Evolutionary conservation across 768 basidiomycete species (phyloP).

Genomic region (Amanita molliuscula): DNA sequence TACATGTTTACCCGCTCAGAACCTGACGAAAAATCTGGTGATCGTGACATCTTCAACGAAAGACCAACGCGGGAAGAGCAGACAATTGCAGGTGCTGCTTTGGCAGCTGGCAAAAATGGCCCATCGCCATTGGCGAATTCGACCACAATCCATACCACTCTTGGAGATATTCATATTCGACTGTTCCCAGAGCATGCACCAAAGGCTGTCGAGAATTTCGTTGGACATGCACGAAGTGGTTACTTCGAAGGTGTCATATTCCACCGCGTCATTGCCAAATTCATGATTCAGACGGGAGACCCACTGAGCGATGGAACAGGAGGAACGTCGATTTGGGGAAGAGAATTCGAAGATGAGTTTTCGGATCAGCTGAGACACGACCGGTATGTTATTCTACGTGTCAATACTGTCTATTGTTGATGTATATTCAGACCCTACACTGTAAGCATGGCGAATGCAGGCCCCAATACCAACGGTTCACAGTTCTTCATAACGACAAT

Average conservation of each 20-base stretch:
- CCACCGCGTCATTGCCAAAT: slow-evolving; percentile 97
- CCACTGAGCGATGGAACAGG: slow-evolving; percentile 94
- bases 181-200: slow-evolving; percentile 90
- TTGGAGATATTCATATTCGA: slow-evolving; percentile 86
- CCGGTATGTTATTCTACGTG: slow-evolving; percentile 38
- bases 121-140: slow-evolving; percentile 67
- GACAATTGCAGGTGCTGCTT: slow-evolving; percentile 61
- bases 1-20: slow-evolving; percentile 89
- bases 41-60: slow-evolving; percentile 98
- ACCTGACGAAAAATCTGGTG: slow-evolving; percentile 69
- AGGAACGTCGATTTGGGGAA: slow-evolving; percentile 83
- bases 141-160: slow-evolving; percentile 89
- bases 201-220: slow-evolving; percentile 96
- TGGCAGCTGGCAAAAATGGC: slow-evolving; percentile 34
- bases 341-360: slow-evolving; percentile 91
- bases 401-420: slow-evolving; percentile 4
- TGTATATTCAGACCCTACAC: slow-evolving; percentile 68
- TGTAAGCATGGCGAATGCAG: slow-evolving; percentile 92
- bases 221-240: slow-evolving; percentile 79
- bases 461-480: slow-evolving; percentile 84
- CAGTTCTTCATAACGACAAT: slow-evolving; percentile 99
- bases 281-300: slow-evolving; percentile 97
- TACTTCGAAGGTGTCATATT: slow-evolving; percentile 93
- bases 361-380: slow-evolving; percentile 84
- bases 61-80: slow-evolving; percentile 95